Percentiles rank a stretch among this genome's conserved stretches.
Conservation (phyloP, 352 stramenopile species). For the Globisporangium canariense region DNA sequence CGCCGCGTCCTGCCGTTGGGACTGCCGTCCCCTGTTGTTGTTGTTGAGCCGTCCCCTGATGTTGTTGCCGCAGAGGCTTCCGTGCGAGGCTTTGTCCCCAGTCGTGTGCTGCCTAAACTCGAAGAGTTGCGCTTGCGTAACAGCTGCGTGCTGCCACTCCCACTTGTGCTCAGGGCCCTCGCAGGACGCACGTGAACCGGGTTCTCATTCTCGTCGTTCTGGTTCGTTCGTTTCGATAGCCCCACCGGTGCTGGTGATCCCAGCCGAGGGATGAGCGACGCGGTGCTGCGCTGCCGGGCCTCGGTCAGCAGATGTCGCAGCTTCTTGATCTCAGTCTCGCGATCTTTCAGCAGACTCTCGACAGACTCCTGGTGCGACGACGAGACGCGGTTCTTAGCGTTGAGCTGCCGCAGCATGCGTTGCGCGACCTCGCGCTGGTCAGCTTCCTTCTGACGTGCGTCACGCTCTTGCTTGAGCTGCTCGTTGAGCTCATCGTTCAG, state of each 20-base stretch:
- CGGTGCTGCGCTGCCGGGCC: conserved; percentile 64
- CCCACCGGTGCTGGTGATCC: conserved; percentile 30
- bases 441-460: conserved; percentile 56
- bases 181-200: neutral
- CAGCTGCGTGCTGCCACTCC: neutral
- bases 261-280: conserved; percentile 65
- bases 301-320: conserved; percentile 69
- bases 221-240: conserved; percentile 20
- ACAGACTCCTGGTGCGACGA: conserved; percentile 64
- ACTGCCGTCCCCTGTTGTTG: conserved; percentile 2
- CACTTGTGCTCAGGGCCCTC: neutral
- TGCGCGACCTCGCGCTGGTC: conserved; percentile 71
- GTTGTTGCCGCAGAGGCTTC: neutral
- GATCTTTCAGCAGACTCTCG: conserved; percentile 65
- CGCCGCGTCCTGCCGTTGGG: conserved; percentile 5
- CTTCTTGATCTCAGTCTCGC: conserved; percentile 81
- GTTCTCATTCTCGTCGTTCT: conserved; percentile 28
- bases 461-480: conserved; percentile 69
- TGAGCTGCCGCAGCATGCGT: conserved; percentile 61
- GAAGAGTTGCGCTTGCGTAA: conserved; percentile 18
- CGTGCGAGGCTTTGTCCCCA: conserved; percentile 15
- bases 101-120: conserved; percentile 10
- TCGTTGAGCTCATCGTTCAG: conserved; percentile 65
- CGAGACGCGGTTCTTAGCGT: conserved; percentile 59
- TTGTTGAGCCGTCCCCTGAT: neutral